Conservation (phyloP, 225 moss, liverwort and hornwort species). For the Anthoceros angustus region DNA sequence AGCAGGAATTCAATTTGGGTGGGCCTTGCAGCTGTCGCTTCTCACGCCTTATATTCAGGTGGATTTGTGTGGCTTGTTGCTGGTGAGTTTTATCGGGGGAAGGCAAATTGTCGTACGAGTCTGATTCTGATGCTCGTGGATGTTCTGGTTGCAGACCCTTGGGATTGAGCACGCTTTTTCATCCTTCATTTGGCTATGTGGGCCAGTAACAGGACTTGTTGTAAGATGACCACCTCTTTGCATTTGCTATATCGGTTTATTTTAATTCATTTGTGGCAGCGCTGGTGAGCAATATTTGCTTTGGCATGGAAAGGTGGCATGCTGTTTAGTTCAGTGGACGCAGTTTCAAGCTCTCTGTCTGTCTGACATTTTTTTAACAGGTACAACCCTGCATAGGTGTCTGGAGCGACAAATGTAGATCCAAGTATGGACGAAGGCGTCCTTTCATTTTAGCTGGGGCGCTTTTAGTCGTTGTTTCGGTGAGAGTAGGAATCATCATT, state of each 20-base stretch:
- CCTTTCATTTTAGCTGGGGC: conserved; percentile 61
- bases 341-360: background rate
- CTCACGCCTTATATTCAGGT: conserved; percentile 60
- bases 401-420: conserved; percentile 78
- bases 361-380: conserved; percentile 9
- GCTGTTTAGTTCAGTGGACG: background rate
- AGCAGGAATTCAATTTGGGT: conserved; percentile 74
- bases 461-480: conserved; percentile 41
- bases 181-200: conserved; percentile 80
- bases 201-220: conserved; percentile 65
- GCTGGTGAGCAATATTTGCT: background rate
- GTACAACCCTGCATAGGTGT: conserved; percentile 72
- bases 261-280: background rate
- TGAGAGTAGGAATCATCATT: conserved; percentile 10
- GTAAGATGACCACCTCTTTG: conserved; percentile 16
- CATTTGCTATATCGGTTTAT: background rate
- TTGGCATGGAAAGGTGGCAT: background rate
- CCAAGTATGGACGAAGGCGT: conserved; percentile 72
- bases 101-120: background rate
- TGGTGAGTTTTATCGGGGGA: background rate
- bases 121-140: background rate
- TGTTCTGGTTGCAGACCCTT: conserved; percentile 29
- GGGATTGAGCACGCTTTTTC: conserved; percentile 51
- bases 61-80: background rate
- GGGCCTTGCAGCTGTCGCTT: conserved; percentile 75